A percentile compares a stretch with the other conserved stretches of the same genome.
These are phyloP conservation scores for Claviceps lovelessii DNA, from an alignment of 2,329 filamentous ascomycete genomes.

Conservation along the genomic window DNA sequence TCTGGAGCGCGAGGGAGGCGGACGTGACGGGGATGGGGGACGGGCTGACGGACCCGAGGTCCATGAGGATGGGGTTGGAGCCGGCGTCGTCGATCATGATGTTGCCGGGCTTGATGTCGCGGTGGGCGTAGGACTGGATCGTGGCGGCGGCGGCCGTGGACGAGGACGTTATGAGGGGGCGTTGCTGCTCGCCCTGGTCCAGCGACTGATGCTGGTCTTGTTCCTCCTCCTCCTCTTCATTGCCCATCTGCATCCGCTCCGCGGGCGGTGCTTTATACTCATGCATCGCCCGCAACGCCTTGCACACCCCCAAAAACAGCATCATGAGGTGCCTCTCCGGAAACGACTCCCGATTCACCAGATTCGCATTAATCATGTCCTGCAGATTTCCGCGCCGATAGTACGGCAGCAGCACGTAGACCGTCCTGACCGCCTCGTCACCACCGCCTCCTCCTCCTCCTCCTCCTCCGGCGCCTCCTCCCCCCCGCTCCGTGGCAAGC, in stretches of 20 bases:
- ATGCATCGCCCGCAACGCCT: constrained; percentile 81
- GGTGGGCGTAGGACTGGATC: constrained; percentile 70
- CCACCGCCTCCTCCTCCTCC: constrained; percentile 25
- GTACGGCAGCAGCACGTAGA: constrained; percentile 92
- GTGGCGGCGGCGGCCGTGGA: not conserved
- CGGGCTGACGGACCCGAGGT: constrained; percentile 79
- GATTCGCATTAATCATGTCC: constrained; percentile 95
- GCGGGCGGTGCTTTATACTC: constrained; percentile 46
- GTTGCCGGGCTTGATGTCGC: constrained; percentile 95
- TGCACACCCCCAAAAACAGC: constrained; percentile 82
- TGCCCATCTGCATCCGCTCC: constrained; percentile 40
- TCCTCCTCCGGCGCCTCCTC: not conserved
- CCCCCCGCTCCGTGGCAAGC: constrained; percentile 51
- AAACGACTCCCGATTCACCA: constrained; percentile 86
- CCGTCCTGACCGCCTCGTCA: constrained; percentile 66
- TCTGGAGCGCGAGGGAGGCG: constrained; percentile 74
- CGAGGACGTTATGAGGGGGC: constrained; percentile 51
- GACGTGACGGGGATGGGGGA: constrained; percentile 83
- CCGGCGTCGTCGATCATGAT: constrained; percentile 97
- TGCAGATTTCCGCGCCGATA: constrained; percentile 91
- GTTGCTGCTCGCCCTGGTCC: constrained; percentile 56
- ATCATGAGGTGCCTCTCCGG: constrained; percentile 79
- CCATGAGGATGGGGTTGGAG: constrained; percentile 84
- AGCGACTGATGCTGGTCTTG: constrained; percentile 19
- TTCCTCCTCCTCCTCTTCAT: constrained; percentile 24